phyloP scores from a whole-genome alignment of 2,329 filamentous ascomycete genomes.

The Curvularia eragrostidis region DNA sequence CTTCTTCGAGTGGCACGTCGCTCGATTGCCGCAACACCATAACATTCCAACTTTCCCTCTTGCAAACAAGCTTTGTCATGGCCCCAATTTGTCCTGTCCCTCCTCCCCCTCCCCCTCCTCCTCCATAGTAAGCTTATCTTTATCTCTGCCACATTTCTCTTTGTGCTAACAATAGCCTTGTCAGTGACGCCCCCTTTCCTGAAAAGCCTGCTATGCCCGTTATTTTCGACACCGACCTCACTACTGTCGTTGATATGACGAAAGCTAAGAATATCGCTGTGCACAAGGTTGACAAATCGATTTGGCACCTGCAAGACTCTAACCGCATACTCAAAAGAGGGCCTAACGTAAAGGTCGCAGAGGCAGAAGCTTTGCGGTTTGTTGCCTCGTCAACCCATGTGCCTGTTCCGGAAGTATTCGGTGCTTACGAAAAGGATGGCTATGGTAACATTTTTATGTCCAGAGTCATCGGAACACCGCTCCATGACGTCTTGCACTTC shows the following conservation, averaged over 20 bases:
- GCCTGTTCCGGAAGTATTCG: slow-evolving; percentile 25
- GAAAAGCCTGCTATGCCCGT: slow-evolving; percentile 7
- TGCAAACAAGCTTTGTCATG: neutral
- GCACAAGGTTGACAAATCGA: slow-evolving; percentile 17
- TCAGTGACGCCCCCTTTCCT: slow-evolving; percentile 1
- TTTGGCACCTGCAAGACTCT: slow-evolving; percentile 19
- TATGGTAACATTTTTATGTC: slow-evolving; percentile 25
- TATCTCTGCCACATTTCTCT: neutral
- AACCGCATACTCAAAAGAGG: slow-evolving; percentile 23
- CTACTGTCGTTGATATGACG: slow-evolving; percentile 16
- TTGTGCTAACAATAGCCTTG: neutral
- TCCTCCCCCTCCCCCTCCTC: neutral
- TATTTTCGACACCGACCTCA: slow-evolving; percentile 14
- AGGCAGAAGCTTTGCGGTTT: slow-evolving; percentile 25
- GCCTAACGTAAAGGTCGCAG: slow-evolving; percentile 11
- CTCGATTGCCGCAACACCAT: slow-evolving; percentile 1
- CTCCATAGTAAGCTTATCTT: slow-evolving; percentile 3
- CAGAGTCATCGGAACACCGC: slow-evolving; percentile 15
- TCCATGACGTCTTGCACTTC: slow-evolving; percentile 13
- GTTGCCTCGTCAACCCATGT: slow-evolving; percentile 18
- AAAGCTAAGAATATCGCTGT: slow-evolving; percentile 14
- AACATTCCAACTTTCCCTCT: neutral
- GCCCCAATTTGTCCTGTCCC: slow-evolving; percentile 2
- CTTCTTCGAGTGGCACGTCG: neutral
- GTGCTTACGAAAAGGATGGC: slow-evolving; percentile 21